Conservation (phyloP, 352 stramenopile species). For the Phytophthora cajani region DNA sequence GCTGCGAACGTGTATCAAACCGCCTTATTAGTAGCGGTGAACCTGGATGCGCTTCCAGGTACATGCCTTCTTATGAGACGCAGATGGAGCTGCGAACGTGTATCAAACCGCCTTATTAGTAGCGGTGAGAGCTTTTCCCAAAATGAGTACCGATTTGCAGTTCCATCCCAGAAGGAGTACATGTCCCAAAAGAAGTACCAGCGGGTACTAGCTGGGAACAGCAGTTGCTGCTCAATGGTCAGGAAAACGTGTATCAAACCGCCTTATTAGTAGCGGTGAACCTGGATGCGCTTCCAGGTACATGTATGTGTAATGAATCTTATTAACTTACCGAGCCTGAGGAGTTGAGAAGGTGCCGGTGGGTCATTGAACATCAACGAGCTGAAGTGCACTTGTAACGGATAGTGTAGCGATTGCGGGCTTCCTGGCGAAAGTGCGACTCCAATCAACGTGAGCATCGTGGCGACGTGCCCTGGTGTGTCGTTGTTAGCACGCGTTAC, state of each 20-base stretch:
- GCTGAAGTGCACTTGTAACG: slow-evolving; percentile 14
- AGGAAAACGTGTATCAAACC: background rate
- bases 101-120: too few relatives aligned
- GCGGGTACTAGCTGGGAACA: too few relatives aligned
- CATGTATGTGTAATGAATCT: slow-evolving; percentile 9
- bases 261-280: slow-evolving; percentile 1
- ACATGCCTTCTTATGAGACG: too few relatives aligned
- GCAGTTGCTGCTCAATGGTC: too few relatives aligned
- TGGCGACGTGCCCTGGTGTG: background rate
- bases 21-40: slow-evolving; percentile 1
- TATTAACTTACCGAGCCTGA: slow-evolving; percentile 11
- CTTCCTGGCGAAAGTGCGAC: slow-evolving; percentile 17
- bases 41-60: slow-evolving; percentile 6
- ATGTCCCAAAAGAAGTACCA: too few relatives aligned
- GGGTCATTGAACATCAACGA: slow-evolving; percentile 10
- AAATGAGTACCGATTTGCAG: too few relatives aligned
- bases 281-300: slow-evolving; percentile 7
- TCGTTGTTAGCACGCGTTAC: slow-evolving; percentile 17
- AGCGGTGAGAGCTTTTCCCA: too few relatives aligned
- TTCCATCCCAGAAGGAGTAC: too few relatives aligned
- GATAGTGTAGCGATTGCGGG: background rate
- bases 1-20: background rate
- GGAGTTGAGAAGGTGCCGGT: background rate
- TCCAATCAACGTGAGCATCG: slow-evolving; percentile 8
- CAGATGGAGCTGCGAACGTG: too few relatives aligned